Percentiles rank a stretch among this genome's conserved stretches.
Conservation (phyloP, 306 rosid genomes). For the Rosa rugosa region DNA sequence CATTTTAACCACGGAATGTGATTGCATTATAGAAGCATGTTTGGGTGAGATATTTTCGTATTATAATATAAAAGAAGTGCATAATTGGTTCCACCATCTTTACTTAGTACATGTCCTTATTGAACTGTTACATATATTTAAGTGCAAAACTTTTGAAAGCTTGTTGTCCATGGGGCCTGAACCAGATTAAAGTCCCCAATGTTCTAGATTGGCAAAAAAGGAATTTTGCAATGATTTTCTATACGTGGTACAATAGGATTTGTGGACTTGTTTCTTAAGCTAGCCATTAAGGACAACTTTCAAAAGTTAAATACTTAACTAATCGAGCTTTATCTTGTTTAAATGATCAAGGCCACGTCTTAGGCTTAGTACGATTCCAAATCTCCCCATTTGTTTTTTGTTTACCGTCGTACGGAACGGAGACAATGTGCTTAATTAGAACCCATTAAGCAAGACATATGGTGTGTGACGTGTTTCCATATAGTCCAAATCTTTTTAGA, state of each 20-base stretch:
- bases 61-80: slow-evolving; percentile 32
- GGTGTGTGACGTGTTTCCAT: slow-evolving; percentile 22
- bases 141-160: slow-evolving; percentile 40
- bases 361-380: slow-evolving; percentile 45
- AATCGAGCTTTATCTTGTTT: slow-evolving; percentile 23
- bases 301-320: slow-evolving; percentile 25
- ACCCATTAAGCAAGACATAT: slow-evolving; percentile 34
- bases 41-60: slow-evolving; percentile 22
- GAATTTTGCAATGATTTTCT: slow-evolving; percentile 28
- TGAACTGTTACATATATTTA: slow-evolving; percentile 23
- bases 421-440: slow-evolving; percentile 37
- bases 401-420: slow-evolving; percentile 51
- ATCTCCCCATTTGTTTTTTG: slow-evolving; percentile 37
- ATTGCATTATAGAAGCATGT: slow-evolving; percentile 40
- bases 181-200: slow-evolving; percentile 41
- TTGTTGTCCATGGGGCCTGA: slow-evolving; percentile 82
- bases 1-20: background rate
- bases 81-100: slow-evolving; percentile 56
- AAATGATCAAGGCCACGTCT: slow-evolving; percentile 45
- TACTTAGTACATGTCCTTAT: slow-evolving; percentile 22
- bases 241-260: slow-evolving; percentile 43
- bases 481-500: slow-evolving; percentile 5
- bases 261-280: slow-evolving; percentile 38
- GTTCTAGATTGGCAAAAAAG: slow-evolving; percentile 68
- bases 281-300: slow-evolving; percentile 48